Evolutionary conservation across 2,329 filamentous ascomycete species (phyloP).

Genomic region (Mycosphaerella sp.): DNA sequence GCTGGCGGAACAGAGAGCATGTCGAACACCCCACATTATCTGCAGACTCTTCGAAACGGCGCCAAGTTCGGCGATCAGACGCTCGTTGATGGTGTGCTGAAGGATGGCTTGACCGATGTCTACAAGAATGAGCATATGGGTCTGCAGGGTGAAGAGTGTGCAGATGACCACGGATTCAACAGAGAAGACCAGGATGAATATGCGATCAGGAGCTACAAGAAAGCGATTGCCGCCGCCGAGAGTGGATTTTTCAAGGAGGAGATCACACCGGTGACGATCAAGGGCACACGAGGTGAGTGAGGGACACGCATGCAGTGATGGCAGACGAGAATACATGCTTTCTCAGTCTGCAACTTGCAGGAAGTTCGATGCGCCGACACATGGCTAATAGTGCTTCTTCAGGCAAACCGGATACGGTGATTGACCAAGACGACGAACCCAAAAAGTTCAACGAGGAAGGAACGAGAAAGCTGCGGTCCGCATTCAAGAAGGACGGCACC

Average conservation of each 20-base stretch:
- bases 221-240: slow-evolving; percentile 78
- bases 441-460: slow-evolving; percentile 66
- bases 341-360: background rate
- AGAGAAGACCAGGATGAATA: slow-evolving; percentile 91
- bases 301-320: background rate
- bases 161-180: slow-evolving; percentile 70
- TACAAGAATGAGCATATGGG: slow-evolving; percentile 99
- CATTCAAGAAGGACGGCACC: slow-evolving; percentile 69
- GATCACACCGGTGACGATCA: slow-evolving; percentile 84
- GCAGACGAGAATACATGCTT: background rate
- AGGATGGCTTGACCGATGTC: slow-evolving; percentile 90
- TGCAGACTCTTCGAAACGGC: slow-evolving; percentile 76
- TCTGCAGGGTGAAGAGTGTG: slow-evolving; percentile 84
- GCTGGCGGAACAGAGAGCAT: slow-evolving; percentile 96
- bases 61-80: slow-evolving; percentile 91
- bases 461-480: slow-evolving; percentile 54
- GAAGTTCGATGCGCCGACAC: background rate
- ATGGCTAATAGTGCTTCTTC: background rate
- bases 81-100: slow-evolving; percentile 83
- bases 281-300: slow-evolving; percentile 63
- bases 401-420: slow-evolving; percentile 66
- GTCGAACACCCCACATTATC: slow-evolving; percentile 96
- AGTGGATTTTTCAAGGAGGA: slow-evolving; percentile 75
- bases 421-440: slow-evolving; percentile 88
- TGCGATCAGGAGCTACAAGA: slow-evolving; percentile 90